Percentiles rank a stretch among this genome's conserved stretches.
Conservation (phyloP, 768 basidiomycete genomes). For the Crassisporium funariophilum region DNA sequence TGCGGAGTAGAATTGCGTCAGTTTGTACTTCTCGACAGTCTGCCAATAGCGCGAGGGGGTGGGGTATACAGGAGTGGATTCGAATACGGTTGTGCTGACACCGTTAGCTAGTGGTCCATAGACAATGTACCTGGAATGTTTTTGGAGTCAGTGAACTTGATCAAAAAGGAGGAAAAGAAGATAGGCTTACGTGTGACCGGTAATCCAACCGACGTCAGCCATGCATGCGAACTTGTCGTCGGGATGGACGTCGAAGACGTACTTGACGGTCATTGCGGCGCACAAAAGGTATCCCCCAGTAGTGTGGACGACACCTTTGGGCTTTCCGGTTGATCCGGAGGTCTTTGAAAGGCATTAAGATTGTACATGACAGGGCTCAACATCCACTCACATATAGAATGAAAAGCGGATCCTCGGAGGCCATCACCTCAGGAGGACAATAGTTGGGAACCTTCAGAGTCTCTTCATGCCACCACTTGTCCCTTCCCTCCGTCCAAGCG, state of each 20-base stretch:
- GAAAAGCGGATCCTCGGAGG: conserved; percentile 94
- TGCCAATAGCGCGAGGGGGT: conserved; percentile 98
- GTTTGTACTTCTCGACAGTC: conserved; percentile 86
- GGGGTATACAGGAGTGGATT: conserved; percentile 96
- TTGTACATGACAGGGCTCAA: not conserved
- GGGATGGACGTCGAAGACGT: conserved; percentile 97
- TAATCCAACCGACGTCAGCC: conserved; percentile 99
- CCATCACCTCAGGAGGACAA: conserved; percentile 87
- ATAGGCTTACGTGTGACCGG: conserved; percentile 76
- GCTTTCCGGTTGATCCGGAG: conserved; percentile 92
- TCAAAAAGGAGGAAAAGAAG: conserved; percentile 7
- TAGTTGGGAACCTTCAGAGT: conserved; percentile 79
- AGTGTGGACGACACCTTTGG: conserved; percentile 95
- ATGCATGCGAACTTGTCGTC: conserved; percentile 96
- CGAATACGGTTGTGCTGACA: conserved; percentile 87
- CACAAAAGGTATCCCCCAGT: conserved; percentile 91
- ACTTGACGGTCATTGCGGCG: conserved; percentile 91
- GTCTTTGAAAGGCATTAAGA: conserved; percentile 52
- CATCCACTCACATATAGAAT: conserved; percentile 86
- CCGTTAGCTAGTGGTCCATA: conserved; percentile 93
- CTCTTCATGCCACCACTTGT: conserved; percentile 98
- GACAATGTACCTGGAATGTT: conserved; percentile 77
- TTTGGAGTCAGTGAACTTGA: conserved; percentile 3
- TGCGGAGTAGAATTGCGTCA: conserved; percentile 96
- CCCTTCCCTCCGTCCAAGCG: conserved; percentile 79